Evolutionary conservation across 352 stramenopile species (phyloP).

Genomic region (Globisporangium perplexum): DNA sequence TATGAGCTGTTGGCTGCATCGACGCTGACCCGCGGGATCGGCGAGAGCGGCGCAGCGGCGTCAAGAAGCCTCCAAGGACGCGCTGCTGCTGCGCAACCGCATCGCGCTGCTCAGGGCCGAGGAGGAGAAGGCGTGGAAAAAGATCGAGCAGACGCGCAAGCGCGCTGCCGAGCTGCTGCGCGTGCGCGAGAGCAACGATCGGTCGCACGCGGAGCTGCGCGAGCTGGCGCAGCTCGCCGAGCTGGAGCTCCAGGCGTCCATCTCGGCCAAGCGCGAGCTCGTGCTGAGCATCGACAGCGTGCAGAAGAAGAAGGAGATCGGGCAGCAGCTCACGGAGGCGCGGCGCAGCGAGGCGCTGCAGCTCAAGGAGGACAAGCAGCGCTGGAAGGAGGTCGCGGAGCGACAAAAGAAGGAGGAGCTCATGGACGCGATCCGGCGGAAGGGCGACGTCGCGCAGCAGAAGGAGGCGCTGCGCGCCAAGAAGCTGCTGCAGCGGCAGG

Average conservation of each 20-base stretch:
- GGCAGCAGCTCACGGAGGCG: conserved; percentile 58
- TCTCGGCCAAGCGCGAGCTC: conserved; percentile 66
- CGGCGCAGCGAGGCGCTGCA: conserved; percentile 57
- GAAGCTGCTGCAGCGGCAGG: conserved; percentile 59
- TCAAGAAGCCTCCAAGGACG: conserved; percentile 73
- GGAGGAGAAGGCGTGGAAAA: conserved; percentile 80
- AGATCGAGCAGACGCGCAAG: conserved; percentile 78
- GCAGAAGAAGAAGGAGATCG: conserved; percentile 76
- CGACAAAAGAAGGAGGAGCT: conserved; percentile 59
- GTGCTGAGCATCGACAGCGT: conserved; percentile 78
- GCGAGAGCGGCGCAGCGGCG: conserved; percentile 27
- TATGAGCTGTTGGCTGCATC: too few species aligned
- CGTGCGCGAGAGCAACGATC: conserved; percentile 58
- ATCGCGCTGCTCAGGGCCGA: conserved; percentile 78
- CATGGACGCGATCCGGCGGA: conserved; percentile 56
- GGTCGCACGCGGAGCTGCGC: conserved; percentile 53
- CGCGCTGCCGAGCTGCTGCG: conserved; percentile 66
- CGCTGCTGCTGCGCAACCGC: conserved; percentile 69
- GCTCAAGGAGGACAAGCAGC: conserved; percentile 82
- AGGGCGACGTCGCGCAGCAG: conserved; percentile 61
- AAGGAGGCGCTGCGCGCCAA: conserved; percentile 63
- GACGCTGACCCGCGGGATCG: neutral
- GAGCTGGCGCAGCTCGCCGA: conserved; percentile 51
- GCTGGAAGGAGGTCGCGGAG: conserved; percentile 66
- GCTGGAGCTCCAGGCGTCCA: conserved; percentile 60